Percentiles rank a stretch among this genome's conserved stretches.
Conservation (phyloP, 495 filamentous ascomycete genomes). For the Lentithecium fluviatile region DNA sequence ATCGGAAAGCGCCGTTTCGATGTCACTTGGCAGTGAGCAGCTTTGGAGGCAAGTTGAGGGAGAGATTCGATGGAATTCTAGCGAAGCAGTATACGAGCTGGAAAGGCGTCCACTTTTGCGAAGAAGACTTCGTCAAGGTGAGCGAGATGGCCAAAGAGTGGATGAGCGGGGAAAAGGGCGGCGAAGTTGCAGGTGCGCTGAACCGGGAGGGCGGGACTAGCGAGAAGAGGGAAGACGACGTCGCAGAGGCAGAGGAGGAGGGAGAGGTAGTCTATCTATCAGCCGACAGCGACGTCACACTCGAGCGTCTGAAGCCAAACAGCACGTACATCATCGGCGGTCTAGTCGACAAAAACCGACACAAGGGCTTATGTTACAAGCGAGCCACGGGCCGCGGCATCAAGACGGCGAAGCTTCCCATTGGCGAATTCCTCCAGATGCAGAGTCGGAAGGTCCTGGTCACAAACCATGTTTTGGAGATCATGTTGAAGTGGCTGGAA, state of each 20-base stretch:
- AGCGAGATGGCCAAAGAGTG: conserved; percentile 57
- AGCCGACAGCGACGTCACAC: conserved; percentile 77
- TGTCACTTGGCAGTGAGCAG: conserved; percentile 71
- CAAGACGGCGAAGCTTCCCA: conserved; percentile 85
- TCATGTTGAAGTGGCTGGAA: conserved; percentile 91
- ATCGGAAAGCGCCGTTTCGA: conserved; percentile 62
- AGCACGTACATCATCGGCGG: conserved; percentile 92
- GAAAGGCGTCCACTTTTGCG: conserved; percentile 70
- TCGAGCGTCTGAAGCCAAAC: conserved; percentile 76
- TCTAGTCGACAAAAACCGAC: conserved; percentile 88
- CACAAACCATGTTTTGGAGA: conserved; percentile 94
- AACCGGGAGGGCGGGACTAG: background rate
- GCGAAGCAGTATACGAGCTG: conserved; percentile 67
- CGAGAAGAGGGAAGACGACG: conserved; percentile 13
- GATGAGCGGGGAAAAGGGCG: conserved; percentile 57
- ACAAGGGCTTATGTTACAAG: conserved; percentile 92
- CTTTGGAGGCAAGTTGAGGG: conserved; percentile 71
- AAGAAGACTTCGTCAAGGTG: conserved; percentile 67
- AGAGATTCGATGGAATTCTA: conserved; percentile 74
- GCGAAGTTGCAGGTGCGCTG: conserved; percentile 56
- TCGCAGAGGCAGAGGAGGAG: conserved; percentile 31
- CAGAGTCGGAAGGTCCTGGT: conserved; percentile 75
- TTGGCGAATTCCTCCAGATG: conserved; percentile 91
- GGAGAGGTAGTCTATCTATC: conserved; percentile 69
- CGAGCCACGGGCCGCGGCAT: conserved; percentile 70